phyloP scores from a whole-genome alignment of 768 basidiomycete species.

The Xerocomellus dryophilus region DNA sequence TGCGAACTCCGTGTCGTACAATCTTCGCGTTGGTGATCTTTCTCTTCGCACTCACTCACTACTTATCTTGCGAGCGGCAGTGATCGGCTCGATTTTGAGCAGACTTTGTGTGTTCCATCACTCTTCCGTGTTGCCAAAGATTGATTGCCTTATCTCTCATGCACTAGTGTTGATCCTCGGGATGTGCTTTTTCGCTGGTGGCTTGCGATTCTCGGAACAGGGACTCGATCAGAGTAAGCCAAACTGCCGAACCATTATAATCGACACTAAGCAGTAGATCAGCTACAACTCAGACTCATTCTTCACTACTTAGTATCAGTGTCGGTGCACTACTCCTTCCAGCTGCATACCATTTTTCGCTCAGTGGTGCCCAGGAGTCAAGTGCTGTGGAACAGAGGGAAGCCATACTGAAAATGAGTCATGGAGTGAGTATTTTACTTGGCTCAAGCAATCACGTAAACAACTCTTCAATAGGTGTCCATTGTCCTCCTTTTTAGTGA shows the following conservation, averaged over 20 bases:
- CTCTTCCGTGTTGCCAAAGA: not conserved
- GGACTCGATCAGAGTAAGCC: slow-evolving; percentile 69
- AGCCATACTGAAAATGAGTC: slow-evolving; percentile 49
- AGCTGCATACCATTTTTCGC: slow-evolving; percentile 71
- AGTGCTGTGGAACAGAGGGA: slow-evolving; percentile 33
- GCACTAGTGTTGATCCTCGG: slow-evolving; percentile 71
- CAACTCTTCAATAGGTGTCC: slow-evolving; percentile 37
- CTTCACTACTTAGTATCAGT: slow-evolving; percentile 72
- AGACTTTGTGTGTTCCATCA: slow-evolving; percentile 53
- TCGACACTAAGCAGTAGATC: slow-evolving; percentile 4
- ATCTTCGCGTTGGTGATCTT: slow-evolving; percentile 56
- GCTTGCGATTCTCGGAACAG: slow-evolving; percentile 73
- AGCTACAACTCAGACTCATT: slow-evolving; percentile 68
- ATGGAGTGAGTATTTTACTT: slow-evolving; percentile 39
- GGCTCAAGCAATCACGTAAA: not conserved
- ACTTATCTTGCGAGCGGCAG: slow-evolving; percentile 34
- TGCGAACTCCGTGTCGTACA: slow-evolving; percentile 84
- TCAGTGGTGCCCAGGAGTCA: slow-evolving; percentile 24
- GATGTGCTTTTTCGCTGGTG: slow-evolving; percentile 90
- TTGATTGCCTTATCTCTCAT: slow-evolving; percentile 7
- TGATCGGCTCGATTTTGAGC: slow-evolving; percentile 81
- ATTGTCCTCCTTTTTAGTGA: slow-evolving; percentile 52
- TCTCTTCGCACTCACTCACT: not conserved
- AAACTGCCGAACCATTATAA: not conserved
- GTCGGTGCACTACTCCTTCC: slow-evolving; percentile 78